Percentiles rank a stretch among this genome's conserved stretches.
Evolutionary conservation across 148 eudicot species (phyloP).

Genomic region (Persicaria tinctoria): DNA sequence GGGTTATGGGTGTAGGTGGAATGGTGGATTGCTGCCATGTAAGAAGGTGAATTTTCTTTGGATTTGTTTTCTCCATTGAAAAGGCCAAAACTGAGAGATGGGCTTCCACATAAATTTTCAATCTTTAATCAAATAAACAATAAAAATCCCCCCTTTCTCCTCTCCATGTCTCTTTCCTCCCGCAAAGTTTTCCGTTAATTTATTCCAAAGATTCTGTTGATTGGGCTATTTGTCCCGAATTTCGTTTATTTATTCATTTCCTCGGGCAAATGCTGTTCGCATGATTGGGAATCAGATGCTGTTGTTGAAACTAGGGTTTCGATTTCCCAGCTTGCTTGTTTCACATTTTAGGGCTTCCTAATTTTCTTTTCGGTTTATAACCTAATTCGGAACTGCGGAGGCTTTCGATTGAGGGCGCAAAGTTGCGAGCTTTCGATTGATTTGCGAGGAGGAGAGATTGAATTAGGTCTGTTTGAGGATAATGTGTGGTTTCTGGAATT

Average conservation of each 20-base stretch:
- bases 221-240: background rate
- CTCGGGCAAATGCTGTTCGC: constrained; percentile 1
- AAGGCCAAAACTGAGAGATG: background rate
- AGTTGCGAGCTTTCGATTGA: background rate
- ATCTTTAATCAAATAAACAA: background rate
- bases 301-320: constrained; percentile 24
- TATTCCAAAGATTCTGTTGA: constrained; percentile 1
- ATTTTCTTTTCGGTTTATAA: background rate
- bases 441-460: background rate
- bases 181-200: background rate
- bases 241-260: background rate
- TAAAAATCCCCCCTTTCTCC: background rate
- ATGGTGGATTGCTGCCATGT: background rate
- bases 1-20: background rate
- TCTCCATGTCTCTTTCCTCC: constrained; percentile 6
- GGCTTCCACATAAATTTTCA: background rate
- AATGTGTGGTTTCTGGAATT: background rate
- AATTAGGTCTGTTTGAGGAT: background rate
- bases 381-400: too few relatives aligned
- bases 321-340: background rate
- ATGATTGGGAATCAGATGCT: constrained; percentile 18
- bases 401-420: background rate
- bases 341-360: constrained; percentile 24
- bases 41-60: background rate
- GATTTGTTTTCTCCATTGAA: background rate